These are phyloP conservation scores for Paraleonurus japonicus DNA, from an alignment of 257 asterid genomes.

Conservation along the genomic window DNA sequence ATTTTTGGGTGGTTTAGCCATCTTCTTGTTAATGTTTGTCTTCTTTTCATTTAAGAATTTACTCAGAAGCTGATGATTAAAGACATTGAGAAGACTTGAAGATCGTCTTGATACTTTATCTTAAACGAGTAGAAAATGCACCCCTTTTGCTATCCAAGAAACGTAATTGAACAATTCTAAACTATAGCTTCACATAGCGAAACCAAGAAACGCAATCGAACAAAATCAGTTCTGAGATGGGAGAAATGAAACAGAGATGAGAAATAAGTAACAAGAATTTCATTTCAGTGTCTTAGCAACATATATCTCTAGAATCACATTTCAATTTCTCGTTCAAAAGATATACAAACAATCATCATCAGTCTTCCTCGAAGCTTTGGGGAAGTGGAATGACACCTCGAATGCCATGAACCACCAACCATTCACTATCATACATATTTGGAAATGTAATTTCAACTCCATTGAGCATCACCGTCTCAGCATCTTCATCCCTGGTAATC, in stretches of 20 bases:
- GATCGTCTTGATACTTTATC: background rate
- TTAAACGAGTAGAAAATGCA: too few species aligned
- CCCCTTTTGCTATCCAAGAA: background rate
- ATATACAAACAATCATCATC: conserved; percentile 11
- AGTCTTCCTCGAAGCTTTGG: conserved; percentile 32
- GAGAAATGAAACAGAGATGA: background rate
- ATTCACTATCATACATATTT: conserved; percentile 53
- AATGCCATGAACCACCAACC: conserved; percentile 70
- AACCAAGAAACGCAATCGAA: background rate
- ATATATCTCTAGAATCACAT: background rate
- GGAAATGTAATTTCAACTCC: conserved; percentile 61
- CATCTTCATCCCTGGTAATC: conserved; percentile 36
- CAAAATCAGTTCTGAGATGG: background rate
- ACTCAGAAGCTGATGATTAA: background rate
- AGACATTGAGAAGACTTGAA: background rate
- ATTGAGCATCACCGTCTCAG: conserved; percentile 45
- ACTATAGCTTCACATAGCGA: background rate
- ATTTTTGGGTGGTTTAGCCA: background rate
- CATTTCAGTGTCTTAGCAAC: background rate
- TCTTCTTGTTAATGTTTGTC: background rate
- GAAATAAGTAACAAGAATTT: background rate
- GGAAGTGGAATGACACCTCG: conserved; percentile 44
- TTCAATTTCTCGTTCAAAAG: background rate
- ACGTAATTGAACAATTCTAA: background rate
- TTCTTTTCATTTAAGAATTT: background rate